These are phyloP conservation scores for Chalara sp. DNA, from an alignment of 2,329 filamentous ascomycete species.

Conservation along the genomic window DNA sequence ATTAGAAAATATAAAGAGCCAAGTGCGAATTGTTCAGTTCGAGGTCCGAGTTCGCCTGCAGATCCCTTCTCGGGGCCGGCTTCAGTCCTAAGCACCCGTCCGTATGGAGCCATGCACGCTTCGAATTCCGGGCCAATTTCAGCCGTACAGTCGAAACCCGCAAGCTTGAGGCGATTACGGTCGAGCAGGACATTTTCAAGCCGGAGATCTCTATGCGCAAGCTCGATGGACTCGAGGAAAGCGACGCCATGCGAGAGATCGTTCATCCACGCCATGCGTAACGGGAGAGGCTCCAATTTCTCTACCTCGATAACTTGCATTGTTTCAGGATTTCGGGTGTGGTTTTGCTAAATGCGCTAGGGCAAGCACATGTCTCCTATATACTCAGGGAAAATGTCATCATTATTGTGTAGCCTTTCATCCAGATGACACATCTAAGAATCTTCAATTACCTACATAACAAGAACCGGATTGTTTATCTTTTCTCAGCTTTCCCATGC, in stretches of 20 bases:
- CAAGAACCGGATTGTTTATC: too few relatives aligned
- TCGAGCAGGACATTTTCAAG: neutral
- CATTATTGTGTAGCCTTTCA: too few relatives aligned
- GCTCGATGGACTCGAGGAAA: neutral
- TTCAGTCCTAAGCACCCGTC: neutral
- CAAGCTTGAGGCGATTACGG: neutral
- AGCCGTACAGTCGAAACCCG: neutral
- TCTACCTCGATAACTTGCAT: neutral
- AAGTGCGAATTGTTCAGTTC: conserved; percentile 7
- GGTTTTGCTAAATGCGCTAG: neutral
- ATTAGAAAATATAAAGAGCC: conserved; percentile 5
- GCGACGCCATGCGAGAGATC: neutral
- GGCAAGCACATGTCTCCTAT: too few relatives aligned
- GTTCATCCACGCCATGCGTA: neutral
- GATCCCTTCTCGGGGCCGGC: conserved; percentile 2
- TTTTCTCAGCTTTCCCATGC: too few relatives aligned
- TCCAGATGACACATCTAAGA: too few relatives aligned
- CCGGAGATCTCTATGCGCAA: neutral
- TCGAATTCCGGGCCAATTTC: conserved; percentile 1
- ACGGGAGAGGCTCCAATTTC: neutral
- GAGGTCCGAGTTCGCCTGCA: conserved; percentile 2
- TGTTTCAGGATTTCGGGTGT: neutral
- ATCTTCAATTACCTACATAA: too few relatives aligned
- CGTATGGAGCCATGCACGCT: conserved; percentile 4
- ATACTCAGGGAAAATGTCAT: too few relatives aligned